Conservation (phyloP, 2,329 filamentous ascomycete species). For the Alternaria alternata region DNA sequence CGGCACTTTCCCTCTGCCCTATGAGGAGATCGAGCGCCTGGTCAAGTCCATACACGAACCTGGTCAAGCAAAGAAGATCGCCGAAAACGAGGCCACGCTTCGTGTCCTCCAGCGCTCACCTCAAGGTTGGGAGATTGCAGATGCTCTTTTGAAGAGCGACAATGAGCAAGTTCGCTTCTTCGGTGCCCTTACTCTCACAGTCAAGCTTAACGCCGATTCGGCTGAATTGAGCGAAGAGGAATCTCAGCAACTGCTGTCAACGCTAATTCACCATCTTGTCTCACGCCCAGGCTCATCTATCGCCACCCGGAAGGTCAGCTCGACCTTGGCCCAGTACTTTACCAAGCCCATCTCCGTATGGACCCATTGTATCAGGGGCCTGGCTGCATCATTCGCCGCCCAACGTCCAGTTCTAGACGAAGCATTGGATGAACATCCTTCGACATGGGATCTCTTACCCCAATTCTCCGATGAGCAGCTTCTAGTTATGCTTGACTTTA, state of each 20-base stretch:
- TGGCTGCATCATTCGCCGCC: constrained; percentile 66
- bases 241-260: constrained; percentile 47
- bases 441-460: constrained; percentile 56
- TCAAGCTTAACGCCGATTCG: constrained; percentile 95
- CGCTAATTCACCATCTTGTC: constrained; percentile 47
- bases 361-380: constrained; percentile 69
- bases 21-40: constrained; percentile 53
- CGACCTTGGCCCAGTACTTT: constrained; percentile 79
- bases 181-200: constrained; percentile 87
- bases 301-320: constrained; percentile 77
- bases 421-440: constrained; percentile 54
- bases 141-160: constrained; percentile 72
- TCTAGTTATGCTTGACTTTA: constrained; percentile 71
- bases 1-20: constrained; percentile 34
- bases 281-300: constrained; percentile 59
- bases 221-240: constrained; percentile 44
- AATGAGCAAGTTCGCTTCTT: constrained; percentile 87
- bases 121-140: constrained; percentile 85
- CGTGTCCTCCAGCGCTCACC: constrained; percentile 80
- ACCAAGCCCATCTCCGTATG: constrained; percentile 74
- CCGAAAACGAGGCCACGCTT: constrained; percentile 74
- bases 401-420: constrained; percentile 59
- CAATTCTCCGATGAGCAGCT: constrained; percentile 61
- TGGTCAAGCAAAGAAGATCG: constrained; percentile 55
- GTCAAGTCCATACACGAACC: constrained; percentile 62